Evolutionary conservation across 2,329 filamentous ascomycete genomes (phyloP).

Genomic region (Periconia sp.): DNA sequence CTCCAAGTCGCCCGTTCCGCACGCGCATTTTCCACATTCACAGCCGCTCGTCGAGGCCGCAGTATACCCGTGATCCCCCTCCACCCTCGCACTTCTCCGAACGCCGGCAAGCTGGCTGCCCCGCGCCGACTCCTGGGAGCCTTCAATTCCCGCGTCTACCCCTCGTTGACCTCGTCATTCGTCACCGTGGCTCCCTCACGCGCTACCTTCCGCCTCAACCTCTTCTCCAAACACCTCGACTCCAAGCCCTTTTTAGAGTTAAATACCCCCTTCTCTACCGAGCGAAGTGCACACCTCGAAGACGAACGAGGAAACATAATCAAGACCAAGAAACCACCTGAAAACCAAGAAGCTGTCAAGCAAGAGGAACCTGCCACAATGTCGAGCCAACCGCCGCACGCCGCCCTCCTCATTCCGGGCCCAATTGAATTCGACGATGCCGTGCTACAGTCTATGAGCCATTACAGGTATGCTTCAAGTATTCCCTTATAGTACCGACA

Average conservation of each 20-base stretch:
- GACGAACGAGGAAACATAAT: slow-evolving; percentile 58
- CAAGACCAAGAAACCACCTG: slow-evolving; percentile 16
- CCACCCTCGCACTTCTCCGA: background rate
- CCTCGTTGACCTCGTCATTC: slow-evolving; percentile 34
- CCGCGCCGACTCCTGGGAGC: slow-evolving; percentile 22
- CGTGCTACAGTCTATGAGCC: slow-evolving; percentile 91
- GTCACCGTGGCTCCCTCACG: slow-evolving; percentile 37
- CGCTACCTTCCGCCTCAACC: slow-evolving; percentile 59
- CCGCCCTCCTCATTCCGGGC: slow-evolving; percentile 90
- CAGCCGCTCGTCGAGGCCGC: background rate
- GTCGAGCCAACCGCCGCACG: slow-evolving; percentile 65
- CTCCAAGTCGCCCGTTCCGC: no score
- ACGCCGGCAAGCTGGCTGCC: slow-evolving; percentile 34
- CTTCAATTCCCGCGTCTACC: slow-evolving; percentile 36
- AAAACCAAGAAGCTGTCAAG: slow-evolving; percentile 1
- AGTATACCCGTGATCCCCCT: background rate
- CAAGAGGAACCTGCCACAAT: slow-evolving; percentile 49
- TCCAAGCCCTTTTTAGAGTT: slow-evolving; percentile 62
- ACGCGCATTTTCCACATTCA: no score
- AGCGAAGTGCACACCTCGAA: slow-evolving; percentile 57
- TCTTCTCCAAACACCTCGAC: slow-evolving; percentile 67
- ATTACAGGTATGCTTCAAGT: slow-evolving; percentile 71
- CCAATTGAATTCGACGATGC: slow-evolving; percentile 99
- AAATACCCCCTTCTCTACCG: slow-evolving; percentile 69
- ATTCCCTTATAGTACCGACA: background rate